phyloP scores from a whole-genome alignment of 1,284 basidiomycete genomes.

The Taiwanofungus camphoratus region DNA sequence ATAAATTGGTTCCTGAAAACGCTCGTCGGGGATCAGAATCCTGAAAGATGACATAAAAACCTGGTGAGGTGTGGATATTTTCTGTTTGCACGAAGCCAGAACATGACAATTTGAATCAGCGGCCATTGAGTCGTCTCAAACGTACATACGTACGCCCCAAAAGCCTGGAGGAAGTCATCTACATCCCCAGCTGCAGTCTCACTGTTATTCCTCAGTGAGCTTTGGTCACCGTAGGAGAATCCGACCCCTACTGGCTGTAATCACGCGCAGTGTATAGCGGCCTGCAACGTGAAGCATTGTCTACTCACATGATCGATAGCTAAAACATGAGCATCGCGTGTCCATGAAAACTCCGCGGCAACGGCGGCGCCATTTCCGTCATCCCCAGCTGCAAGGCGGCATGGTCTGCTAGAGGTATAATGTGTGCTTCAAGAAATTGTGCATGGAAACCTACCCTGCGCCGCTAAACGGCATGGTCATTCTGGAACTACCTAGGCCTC shows the following conservation, averaged over 20 bases:
- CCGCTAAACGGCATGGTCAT: slow-evolving; percentile 8
- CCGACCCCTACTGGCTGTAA: slow-evolving; percentile 3
- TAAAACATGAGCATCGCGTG: slow-evolving; percentile 3
- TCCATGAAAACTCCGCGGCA: slow-evolving; percentile 2
- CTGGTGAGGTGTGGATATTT: slow-evolving; percentile 2
- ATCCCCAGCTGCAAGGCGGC: neutral
- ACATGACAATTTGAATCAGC: neutral
- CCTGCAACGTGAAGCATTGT: neutral
- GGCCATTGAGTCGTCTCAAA: neutral
- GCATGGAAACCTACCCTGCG: neutral
- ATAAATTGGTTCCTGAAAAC: slow-evolving; percentile 5
- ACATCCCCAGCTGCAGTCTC: slow-evolving; percentile 6
- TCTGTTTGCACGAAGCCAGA: neutral
- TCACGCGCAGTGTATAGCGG: neutral
- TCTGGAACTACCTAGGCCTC: slow-evolving; percentile 3
- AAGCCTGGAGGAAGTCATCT: slow-evolving; percentile 6
- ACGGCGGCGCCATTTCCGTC: neutral
- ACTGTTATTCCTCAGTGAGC: slow-evolving; percentile 5
- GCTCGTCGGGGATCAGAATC: neutral
- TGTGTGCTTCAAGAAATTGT: neutral
- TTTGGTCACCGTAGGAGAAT: neutral
- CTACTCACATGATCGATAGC: slow-evolving; percentile 5
- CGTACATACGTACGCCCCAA: slow-evolving; percentile 3
- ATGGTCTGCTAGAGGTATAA: neutral
- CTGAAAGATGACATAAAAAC: neutral